Evolutionary conservation across 306 rosid species (phyloP), one percentile per base, ranked within the genome.

Genomic region (Prunus fruticosa): DNA sequence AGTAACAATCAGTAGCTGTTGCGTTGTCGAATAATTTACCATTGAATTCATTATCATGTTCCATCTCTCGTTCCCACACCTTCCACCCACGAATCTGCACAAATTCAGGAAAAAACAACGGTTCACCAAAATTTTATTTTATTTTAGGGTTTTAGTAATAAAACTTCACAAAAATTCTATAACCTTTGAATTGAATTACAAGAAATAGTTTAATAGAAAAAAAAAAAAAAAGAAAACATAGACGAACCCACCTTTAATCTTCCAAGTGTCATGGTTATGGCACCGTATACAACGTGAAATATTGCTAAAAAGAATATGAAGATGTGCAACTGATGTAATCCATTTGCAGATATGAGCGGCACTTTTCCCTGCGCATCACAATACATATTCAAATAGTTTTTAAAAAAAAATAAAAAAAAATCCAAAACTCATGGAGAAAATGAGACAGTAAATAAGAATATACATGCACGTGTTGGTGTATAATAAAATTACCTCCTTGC

Each of bases 251-350:
- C 98, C 94, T 93, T 93, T 78, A 91, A 86, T 84, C 98, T 84
- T 78, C 98, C 98, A 8, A 93, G 93, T 1, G 83, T 74, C 98
- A 93, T 93, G 8, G 98, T 93, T 66, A 89, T 67, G 86, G 89
- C 95, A 69, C 97, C 91, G 81, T 79, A 93, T 49, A 93, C 8
- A 49, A 93, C 98, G 78, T 93, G 98, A 74, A 93, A 90, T 76
- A 88, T 88, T 2, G 98, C 98, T 83, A 93, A 84, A 86, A 93
- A 93, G 84, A 93, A 93, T 80, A 93, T 93, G 91, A 93, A 93
- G 86, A 93, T 93, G 85, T 93, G 98, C 23, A 93, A 70, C 76
- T 95, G 98, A 86, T 95, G 98, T 64, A 95, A 79, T 52, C 90
- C 98, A 65, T 76, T 28, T 57, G 89, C 75, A 3, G 98, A 90